A percentile compares a stretch with the other conserved stretches of the same genome.
phyloP scores from a whole-genome alignment of 1,139 yeast species.

The Nakaseomyces glabratus region DNA sequence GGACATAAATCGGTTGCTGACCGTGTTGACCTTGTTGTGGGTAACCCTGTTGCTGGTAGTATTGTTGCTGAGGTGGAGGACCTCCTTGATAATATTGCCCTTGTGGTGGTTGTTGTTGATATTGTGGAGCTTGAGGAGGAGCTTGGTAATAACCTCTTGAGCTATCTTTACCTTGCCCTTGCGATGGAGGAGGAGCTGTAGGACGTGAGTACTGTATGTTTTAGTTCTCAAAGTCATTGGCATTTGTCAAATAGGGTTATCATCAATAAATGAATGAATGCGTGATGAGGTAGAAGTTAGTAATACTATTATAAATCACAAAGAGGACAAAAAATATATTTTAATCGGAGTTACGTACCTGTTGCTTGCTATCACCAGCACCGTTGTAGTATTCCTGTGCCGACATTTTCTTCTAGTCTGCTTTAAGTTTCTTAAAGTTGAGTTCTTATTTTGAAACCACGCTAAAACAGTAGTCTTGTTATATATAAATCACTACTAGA shows the following conservation, averaged over 20 bases:
- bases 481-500: too few species aligned
- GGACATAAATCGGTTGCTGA: constrained; percentile 61
- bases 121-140: constrained; percentile 26
- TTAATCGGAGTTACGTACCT: neutral
- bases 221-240: constrained; percentile 6
- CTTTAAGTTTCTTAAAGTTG: too few species aligned
- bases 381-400: constrained; percentile 27
- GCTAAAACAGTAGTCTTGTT: too few species aligned
- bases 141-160: constrained; percentile 14
- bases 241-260: constrained; percentile 5
- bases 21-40: constrained; percentile 31
- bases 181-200: constrained; percentile 15
- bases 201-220: constrained; percentile 10
- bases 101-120: constrained; percentile 24
- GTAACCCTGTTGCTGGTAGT: constrained; percentile 32
- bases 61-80: constrained; percentile 34
- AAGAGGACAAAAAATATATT: constrained; percentile 8
- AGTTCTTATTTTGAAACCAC: too few species aligned
- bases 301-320: constrained; percentile 8
- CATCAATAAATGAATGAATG: neutral
- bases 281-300: neutral
- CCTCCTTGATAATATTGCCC: constrained; percentile 32
- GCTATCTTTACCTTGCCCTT: constrained; percentile 12
- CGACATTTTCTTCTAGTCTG: constrained; percentile 25
- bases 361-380: constrained; percentile 13